A percentile compares a stretch with the other conserved stretches of the same genome.
These are phyloP conservation scores for Vishniacozyma victoriae DNA, from an alignment of 768 basidiomycete genomes.

Conservation along the genomic window DNA sequence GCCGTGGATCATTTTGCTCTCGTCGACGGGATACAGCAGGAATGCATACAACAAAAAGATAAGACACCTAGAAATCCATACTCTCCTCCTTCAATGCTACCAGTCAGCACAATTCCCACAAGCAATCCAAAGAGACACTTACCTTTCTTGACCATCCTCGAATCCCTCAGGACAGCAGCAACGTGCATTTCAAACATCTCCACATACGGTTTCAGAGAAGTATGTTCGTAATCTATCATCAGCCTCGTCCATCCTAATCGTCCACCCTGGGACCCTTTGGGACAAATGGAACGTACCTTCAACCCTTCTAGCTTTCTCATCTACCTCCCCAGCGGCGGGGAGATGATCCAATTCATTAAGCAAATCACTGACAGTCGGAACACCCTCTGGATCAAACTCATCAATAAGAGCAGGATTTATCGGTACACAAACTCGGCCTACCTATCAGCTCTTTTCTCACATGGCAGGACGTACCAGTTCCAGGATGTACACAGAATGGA, in stretches of 20 bases:
- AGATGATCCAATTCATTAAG: slow-evolving; percentile 65
- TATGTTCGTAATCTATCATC: slow-evolving; percentile 68
- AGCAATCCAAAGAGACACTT: slow-evolving; percentile 16
- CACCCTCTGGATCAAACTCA: slow-evolving; percentile 72
- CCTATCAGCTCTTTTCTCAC: neutral
- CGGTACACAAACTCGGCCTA: slow-evolving; percentile 87
- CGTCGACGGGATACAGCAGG: no score
- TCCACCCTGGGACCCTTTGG: neutral
- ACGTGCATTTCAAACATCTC: slow-evolving; percentile 79
- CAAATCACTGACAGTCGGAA: slow-evolving; percentile 83
- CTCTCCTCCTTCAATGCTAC: slow-evolving; percentile 23
- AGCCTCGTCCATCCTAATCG: neutral
- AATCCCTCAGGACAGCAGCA: slow-evolving; percentile 45
- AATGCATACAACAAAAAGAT: no score
- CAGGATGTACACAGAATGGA: slow-evolving; percentile 94
- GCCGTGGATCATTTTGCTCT: no score
- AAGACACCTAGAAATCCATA: slow-evolving; percentile 32
- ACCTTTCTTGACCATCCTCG: slow-evolving; percentile 40
- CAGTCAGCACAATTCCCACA: neutral
- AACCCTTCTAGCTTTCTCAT: slow-evolving; percentile 1
- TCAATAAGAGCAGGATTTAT: slow-evolving; percentile 70
- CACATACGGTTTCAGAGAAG: slow-evolving; percentile 81
- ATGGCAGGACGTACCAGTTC: slow-evolving; percentile 53
- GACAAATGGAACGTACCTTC: slow-evolving; percentile 23
- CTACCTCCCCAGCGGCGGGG: slow-evolving; percentile 16